Base-by-base conservation (phyloP, 2,329 filamentous ascomycete genomes). In the Diaporthe sp. region DNA sequence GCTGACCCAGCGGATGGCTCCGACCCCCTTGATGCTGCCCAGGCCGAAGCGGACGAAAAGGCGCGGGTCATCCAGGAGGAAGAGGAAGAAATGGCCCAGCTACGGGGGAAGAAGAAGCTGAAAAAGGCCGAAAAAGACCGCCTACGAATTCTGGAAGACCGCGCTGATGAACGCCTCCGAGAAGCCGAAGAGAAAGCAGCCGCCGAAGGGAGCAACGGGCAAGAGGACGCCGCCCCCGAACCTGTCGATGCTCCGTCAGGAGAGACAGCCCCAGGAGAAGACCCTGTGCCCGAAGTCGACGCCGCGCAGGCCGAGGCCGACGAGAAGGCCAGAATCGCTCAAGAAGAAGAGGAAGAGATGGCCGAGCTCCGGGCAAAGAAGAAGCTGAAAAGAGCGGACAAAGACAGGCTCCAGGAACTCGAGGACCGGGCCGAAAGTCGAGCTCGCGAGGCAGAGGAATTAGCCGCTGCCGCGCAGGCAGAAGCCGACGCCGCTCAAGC, bases 291-390 rank as follows among this genome's bases (percentile, higher is more conserved):
- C n/a, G 71, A 65, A 44, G 25, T 44, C n/a, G 58, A 60, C 75
- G 81, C 80, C 25, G 71, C 71, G 17, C 71, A 73, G n/a, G 71
- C 71, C 44, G 71, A 73, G 34, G 71, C 71, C 8, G 71, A 73
- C 51, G 58, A 73, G 19, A 62, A 73, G 46, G 71, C 58, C 34
- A 44, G 58, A 19, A 73, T 65, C 19, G 60, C 42, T 4, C 58
- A 46, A 34, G 71, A 72, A 7, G 71, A 73, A 28, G 58, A 73
- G 57, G 58, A 73, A 12, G 71, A 73, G 25, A 73, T 73, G 7
- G 34, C 58, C 46, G 44, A 73, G 44, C 71, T 73, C 31, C 49
- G 19, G 25, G 34, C 71, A 7, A 65, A 73, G 17, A 53, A 60
- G 44, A 73, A 73, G 46, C 71, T 55, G 34, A 73, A 55, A 44